These are phyloP conservation scores for Pseudoscleropodium purum DNA, from an alignment of 225 moss, liverwort and hornwort species.

Conservation along the genomic window DNA sequence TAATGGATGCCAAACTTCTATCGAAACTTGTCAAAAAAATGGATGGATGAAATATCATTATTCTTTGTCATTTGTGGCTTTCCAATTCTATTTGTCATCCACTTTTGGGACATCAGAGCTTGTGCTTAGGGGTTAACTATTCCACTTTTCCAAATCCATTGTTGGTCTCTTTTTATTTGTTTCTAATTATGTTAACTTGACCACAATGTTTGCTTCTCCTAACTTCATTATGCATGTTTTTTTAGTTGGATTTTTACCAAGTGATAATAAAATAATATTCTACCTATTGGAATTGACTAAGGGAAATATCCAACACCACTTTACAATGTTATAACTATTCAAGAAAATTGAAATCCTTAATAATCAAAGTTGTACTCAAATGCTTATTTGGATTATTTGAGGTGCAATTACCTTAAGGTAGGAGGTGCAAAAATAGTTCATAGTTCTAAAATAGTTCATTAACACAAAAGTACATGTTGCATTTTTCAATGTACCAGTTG, in stretches of 20 bases:
- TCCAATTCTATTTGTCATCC: no score
- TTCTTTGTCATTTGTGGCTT: no score
- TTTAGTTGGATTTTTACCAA: not conserved
- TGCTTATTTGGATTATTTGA: not conserved
- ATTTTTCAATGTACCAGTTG: not conserved
- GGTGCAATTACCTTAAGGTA: not conserved
- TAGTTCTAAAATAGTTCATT: not conserved
- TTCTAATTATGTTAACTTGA: not conserved
- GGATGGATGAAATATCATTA: no score
- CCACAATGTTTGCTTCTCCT: not conserved
- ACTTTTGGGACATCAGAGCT: no score
- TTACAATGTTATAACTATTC: not conserved
- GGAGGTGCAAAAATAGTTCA: not conserved
- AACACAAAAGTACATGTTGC: rapidly evolving
- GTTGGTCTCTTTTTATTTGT: not conserved
- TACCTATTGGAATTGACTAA: not conserved
- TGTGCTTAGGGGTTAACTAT: not conserved
- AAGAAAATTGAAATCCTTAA: not conserved
- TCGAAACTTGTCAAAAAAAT: no score
- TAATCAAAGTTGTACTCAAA: not conserved
- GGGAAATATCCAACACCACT: rapidly evolving
- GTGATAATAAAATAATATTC: not conserved
- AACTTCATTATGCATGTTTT: rapidly evolving
- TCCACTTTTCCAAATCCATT: rapidly evolving
- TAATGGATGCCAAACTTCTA: no score